These are phyloP conservation scores for Komagataella populi DNA, from an alignment of 805 yeast genomes.

Conservation along the genomic window DNA sequence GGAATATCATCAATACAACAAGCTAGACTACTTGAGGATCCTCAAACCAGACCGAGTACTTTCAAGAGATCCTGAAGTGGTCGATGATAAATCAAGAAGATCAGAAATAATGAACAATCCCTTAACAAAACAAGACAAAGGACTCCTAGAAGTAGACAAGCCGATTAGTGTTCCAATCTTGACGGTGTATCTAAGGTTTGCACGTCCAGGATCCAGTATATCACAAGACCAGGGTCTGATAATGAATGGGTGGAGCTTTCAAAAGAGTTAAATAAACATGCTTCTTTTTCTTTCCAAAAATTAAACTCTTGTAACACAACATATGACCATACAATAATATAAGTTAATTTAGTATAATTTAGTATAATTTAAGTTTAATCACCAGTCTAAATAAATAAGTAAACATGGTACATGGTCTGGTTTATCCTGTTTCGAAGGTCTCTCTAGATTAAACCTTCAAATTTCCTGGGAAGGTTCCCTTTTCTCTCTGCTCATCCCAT, in stretches of 20 bases:
- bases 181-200: background rate
- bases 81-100: background rate
- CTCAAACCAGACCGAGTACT: background rate
- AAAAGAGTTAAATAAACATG: background rate
- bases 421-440: background rate
- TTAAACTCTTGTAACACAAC: background rate
- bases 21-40: background rate
- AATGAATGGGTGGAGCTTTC: background rate
- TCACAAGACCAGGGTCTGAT: background rate
- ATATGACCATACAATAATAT: background rate
- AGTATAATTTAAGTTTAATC: background rate
- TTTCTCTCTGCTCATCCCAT: conserved; percentile 74
- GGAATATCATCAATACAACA: conserved; percentile 3
- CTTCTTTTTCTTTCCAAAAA: no score
- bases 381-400: background rate
- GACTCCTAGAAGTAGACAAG: background rate
- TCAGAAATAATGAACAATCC: background rate
- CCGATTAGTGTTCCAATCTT: background rate
- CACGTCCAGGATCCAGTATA: background rate
- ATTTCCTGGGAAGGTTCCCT: conserved; percentile 26
- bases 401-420: background rate
- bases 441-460: conserved; percentile 5
- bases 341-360: background rate
- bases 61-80: background rate
- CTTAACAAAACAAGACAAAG: background rate